Base-by-base conservation (phyloP, 805 yeast species). In the Metschnikowia dekortorum region DNA sequence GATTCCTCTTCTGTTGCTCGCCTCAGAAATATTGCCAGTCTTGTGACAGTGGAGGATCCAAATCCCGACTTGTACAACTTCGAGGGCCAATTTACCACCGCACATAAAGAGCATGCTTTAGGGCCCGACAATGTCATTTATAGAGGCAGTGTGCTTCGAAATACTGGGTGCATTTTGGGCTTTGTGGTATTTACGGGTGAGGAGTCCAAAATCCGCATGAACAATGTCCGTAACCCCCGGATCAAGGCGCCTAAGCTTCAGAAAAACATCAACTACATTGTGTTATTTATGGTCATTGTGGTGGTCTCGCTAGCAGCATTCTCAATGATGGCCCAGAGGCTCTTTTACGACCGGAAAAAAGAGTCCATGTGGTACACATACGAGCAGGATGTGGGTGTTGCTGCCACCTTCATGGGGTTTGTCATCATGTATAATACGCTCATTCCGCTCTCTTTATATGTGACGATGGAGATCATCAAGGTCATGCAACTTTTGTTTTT, bases 351-450 rank as follows among this genome's bases (percentile, higher is more conserved):
- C 8, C 61, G 64, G 6, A 62, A 70, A 34, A 68, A 71, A 41
- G 71, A 74, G 32, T 70, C 64, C 33, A 65, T 69, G 22, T 90
- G 97, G 97, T 95, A 91, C 62, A 66, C 90, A 29, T 68, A 71
- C 42, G 80, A 79, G 4, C 75, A 81, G 58, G 94, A 87, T 57
- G 96, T 85, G 0, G 95, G 96, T 22, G 79, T 82, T 18, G 92
- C 96, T 2, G 87, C 96, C 1, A 88, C 96, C 0, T 76, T 94
- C 45, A 91, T 94, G 96, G 90, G 98, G 2, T 95, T 87, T 67
- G 85, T 94, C 55, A 92, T 94, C 73, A 92, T 94, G 98, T 92
- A 86, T 72, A 94, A 94, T 65, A 94, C 99, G 0, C 79, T 94
- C 71, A 94, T 94, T 63, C 99, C 99, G 0, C 73, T 94, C 32